Percentiles rank a stretch among this genome's conserved stretches.
These are phyloP conservation scores for Hamigera avellanea DNA, from an alignment of 495 filamentous ascomycete genomes.

Conservation along the genomic window DNA sequence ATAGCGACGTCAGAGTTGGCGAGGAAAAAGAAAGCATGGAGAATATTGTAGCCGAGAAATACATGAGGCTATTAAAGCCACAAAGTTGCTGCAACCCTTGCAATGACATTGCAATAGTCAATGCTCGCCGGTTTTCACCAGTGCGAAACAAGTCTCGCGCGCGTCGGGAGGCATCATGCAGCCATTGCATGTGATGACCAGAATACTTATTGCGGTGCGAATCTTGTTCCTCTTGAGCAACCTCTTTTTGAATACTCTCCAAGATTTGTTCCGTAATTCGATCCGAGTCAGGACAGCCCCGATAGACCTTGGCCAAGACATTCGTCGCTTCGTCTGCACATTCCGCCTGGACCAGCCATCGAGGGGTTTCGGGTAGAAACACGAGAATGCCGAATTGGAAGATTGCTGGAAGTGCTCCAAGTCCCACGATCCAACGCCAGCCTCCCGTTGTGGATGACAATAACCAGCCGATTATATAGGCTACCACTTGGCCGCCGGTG, in stretches of 20 bases:
- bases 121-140: constrained; percentile 60
- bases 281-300: constrained; percentile 29
- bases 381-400: constrained; percentile 55
- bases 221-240: constrained; percentile 50
- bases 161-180: constrained; percentile 22
- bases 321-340: constrained; percentile 43
- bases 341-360: constrained; percentile 69
- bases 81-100: constrained; percentile 85
- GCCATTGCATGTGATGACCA: constrained; percentile 13
- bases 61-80: constrained; percentile 93
- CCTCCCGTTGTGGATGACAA: constrained; percentile 48
- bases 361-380: constrained; percentile 71
- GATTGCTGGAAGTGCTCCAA: constrained; percentile 68
- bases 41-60: constrained; percentile 89
- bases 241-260: constrained; percentile 55
- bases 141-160: constrained; percentile 44
- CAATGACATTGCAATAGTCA: constrained; percentile 74
- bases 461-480: constrained; percentile 66
- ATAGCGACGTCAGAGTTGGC: constrained; percentile 71
- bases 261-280: constrained; percentile 44
- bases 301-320: constrained; percentile 56
- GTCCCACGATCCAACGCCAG: constrained; percentile 86
- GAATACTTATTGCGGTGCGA: constrained; percentile 10
- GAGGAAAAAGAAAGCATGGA: constrained; percentile 63
- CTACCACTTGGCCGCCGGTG: constrained; percentile 74